Base-by-base conservation (phyloP, 2,329 filamentous ascomycete species). In the Monilinia fructigena region DNA sequence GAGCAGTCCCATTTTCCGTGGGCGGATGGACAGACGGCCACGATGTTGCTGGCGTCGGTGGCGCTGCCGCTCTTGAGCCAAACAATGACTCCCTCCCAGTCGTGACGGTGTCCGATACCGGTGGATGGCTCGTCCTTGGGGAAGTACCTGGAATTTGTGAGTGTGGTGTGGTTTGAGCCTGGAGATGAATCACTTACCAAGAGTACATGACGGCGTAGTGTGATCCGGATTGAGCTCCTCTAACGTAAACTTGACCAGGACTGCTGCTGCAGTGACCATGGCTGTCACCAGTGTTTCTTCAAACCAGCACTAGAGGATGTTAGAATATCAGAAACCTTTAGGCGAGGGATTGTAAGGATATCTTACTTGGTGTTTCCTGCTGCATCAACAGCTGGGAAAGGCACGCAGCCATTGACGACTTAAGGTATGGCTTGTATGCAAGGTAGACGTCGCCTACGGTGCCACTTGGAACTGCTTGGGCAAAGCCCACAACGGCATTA, bases 381-480 rank as follows among this genome's bases (percentile, higher is more conserved):
- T 0, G 80, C 79, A 68, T 89, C 83, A 1, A 89, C 86, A 1
- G 82, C 86, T 0, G 86, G 85, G 72, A 86, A 89, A 0, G 86
- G 85, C 11, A 88, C 85, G 68, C 86, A 89, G 55, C 86, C 86
- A 70, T 84, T 83, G 23, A 80, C 79, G 6, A 87, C 82, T 85
- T 71, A 7, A 87, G 78, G 63, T 78, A 80, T 0, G 85, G 85
- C 75, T 87, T 81, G 75, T 85, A 87, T 63, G 82, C 82, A 53
- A 83, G 73, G 70, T 85, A 84, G 31, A 85, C 73, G 3, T 77
- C 73, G 18, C 85, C 85, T 0, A 76, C 73, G 1, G 76, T 76
- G 6, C 78, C 79, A 53, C 75, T 77, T 0, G 85, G 85, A 0
- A 86, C 82, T 0, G 82, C 80, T 72, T 86, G 72, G 0, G 79